Percentiles rank a stretch among this genome's conserved stretches.
phyloP scores from a whole-genome alignment of 2,329 filamentous ascomycete species.

The Apiospora hydei region DNA sequence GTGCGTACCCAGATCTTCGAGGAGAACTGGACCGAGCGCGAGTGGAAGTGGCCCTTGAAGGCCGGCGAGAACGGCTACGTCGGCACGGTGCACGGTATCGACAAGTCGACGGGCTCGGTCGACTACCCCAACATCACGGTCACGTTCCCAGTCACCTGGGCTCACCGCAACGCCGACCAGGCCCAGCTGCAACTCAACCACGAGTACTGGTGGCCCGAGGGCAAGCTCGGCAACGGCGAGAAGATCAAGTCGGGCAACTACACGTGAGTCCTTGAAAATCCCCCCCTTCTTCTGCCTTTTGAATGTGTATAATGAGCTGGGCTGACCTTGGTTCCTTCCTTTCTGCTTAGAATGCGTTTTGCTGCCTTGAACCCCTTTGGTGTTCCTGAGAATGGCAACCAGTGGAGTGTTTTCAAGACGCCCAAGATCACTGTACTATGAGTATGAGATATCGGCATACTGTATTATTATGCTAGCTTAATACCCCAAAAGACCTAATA shows the following conservation, averaged over 20 bases:
- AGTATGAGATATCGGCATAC: constrained; percentile 9
- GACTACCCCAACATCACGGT: constrained; percentile 36
- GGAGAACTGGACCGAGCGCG: constrained; percentile 34
- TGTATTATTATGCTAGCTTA: constrained; percentile 31
- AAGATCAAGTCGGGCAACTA: constrained; percentile 33
- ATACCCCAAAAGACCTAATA: not conserved
- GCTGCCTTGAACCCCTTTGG: constrained; percentile 32
- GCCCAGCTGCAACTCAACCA: not conserved
- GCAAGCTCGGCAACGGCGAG: constrained; percentile 32
- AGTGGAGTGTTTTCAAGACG: constrained; percentile 32
- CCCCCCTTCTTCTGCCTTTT: too few species aligned
- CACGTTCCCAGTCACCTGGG: constrained; percentile 34
- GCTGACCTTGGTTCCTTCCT: not conserved
- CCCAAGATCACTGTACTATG: constrained; percentile 28
- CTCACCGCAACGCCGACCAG: not conserved
- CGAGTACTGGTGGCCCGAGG: constrained; percentile 31
- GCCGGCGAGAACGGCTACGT: constrained; percentile 39
- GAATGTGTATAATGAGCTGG: not conserved
- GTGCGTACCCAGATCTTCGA: constrained; percentile 35
- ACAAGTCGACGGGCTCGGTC: constrained; percentile 30
- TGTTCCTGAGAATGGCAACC: constrained; percentile 28
- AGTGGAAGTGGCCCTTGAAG: constrained; percentile 40
- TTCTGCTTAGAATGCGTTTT: constrained; percentile 31
- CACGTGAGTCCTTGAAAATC: constrained; percentile 31
- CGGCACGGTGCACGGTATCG: constrained; percentile 32